Conservation (phyloP, 75 land plant genomes). For the Picea glauca region DNA sequence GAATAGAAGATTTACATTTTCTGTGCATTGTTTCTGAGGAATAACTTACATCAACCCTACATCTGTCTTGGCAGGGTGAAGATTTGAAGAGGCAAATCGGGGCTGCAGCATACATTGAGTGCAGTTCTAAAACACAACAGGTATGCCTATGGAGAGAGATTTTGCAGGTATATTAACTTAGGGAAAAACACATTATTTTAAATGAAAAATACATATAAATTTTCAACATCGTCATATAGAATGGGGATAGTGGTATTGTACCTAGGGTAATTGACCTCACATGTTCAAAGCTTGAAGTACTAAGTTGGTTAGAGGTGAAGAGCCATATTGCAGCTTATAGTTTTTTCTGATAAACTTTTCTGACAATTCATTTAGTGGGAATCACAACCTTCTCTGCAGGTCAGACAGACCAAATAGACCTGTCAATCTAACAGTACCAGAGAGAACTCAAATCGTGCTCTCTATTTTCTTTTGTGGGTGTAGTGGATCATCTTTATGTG, state of each 20-base stretch:
- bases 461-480: too few relatives aligned
- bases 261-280: neutral
- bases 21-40: too few relatives aligned
- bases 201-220: neutral
- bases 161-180: constrained; percentile 3
- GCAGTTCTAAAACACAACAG: constrained; percentile 86
- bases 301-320: neutral
- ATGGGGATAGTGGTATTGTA: neutral
- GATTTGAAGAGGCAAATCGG: constrained; percentile 43
- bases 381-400: too few relatives aligned
- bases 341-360: too few relatives aligned
- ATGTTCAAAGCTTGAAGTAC: neutral
- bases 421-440: too few relatives aligned
- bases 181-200: constrained; percentile 1
- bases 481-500: too few relatives aligned
- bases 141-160: constrained; percentile 10
- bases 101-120: constrained; percentile 51
- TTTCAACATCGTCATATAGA: neutral
- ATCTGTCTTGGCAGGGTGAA: constrained; percentile 32
- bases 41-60: too few relatives aligned
- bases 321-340: neutral
- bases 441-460: too few relatives aligned
- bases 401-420: too few relatives aligned
- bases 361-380: too few relatives aligned
- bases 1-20: too few relatives aligned